Evolutionary conservation across 805 yeast species (phyloP).

Genomic region (Zygosaccharomyces lentus): DNA sequence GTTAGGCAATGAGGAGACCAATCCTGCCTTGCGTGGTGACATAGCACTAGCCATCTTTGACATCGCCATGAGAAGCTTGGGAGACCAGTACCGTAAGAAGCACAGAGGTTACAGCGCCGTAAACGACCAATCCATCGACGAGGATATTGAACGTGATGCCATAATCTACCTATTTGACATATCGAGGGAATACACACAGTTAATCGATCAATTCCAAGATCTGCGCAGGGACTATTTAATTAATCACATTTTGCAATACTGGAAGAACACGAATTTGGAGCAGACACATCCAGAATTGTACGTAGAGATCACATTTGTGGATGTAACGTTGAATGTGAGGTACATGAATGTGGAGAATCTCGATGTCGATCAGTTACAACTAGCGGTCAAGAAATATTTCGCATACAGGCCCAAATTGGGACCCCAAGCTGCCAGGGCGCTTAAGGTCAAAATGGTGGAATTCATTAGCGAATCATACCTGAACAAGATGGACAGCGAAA

Average conservation of each 20-base stretch:
- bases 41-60: slow-evolving; percentile 68
- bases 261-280: slow-evolving; percentile 40
- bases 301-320: slow-evolving; percentile 43
- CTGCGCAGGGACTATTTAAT: slow-evolving; percentile 66
- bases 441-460: slow-evolving; percentile 37
- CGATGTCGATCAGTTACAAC: slow-evolving; percentile 56
- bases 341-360: slow-evolving; percentile 38
- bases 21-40: slow-evolving; percentile 74
- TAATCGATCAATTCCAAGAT: slow-evolving; percentile 67
- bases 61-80: slow-evolving; percentile 51
- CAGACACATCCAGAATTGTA: slow-evolving; percentile 33
- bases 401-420: slow-evolving; percentile 51
- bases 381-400: slow-evolving; percentile 64
- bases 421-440: slow-evolving; percentile 31
- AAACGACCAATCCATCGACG: slow-evolving; percentile 30
- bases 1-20: slow-evolving; percentile 80
- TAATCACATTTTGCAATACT: slow-evolving; percentile 55
- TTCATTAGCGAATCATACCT: slow-evolving; percentile 35
- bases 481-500: slow-evolving; percentile 21
- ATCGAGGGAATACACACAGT: slow-evolving; percentile 43
- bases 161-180: slow-evolving; percentile 38
- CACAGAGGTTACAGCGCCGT: slow-evolving; percentile 34
- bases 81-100: slow-evolving; percentile 28
- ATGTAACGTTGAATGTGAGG: slow-evolving; percentile 65
- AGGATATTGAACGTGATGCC: slow-evolving; percentile 25